Evolutionary conservation across 2,329 filamentous ascomycete genomes (phyloP).

Genomic region (Diaporthe caulivora): DNA sequence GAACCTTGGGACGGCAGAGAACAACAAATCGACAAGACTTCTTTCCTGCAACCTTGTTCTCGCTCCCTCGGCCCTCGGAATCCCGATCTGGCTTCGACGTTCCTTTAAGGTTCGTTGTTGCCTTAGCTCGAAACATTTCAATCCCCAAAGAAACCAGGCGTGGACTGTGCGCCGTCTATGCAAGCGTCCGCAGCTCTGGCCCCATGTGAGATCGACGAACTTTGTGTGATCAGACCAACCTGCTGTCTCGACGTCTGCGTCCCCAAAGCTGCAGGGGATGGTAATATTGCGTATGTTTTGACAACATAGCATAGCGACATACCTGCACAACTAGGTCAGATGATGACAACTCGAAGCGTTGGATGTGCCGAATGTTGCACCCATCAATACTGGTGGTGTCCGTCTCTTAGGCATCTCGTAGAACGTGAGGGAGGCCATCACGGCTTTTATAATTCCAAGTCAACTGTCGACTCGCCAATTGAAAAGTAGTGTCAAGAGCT

Average conservation of each 20-base stretch:
- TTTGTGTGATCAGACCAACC: slow-evolving; percentile 6
- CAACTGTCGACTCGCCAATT: neutral
- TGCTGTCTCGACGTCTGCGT: slow-evolving; percentile 15
- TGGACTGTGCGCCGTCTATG: slow-evolving; percentile 29
- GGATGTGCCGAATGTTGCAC: neutral
- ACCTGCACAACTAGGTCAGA: neutral
- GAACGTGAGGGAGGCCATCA: neutral
- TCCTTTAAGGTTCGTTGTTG: slow-evolving; percentile 31
- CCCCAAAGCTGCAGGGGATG: neutral
- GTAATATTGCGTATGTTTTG: slow-evolving; percentile 5
- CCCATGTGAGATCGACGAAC: slow-evolving; percentile 32
- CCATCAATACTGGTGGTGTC: neutral
- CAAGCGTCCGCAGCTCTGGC: slow-evolving; percentile 8
- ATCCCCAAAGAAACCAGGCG: slow-evolving; percentile 21
- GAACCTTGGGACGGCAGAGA: slow-evolving; percentile 14
- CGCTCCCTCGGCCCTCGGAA: neutral
- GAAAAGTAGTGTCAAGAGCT: neutral
- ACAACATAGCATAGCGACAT: neutral
- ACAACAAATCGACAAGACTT: neutral
- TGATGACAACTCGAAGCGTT: neutral
- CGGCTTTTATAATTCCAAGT: neutral
- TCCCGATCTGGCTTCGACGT: slow-evolving; percentile 4
- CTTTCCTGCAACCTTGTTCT: slow-evolving; percentile 4
- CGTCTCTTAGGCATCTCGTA: neutral
- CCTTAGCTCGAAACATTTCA: slow-evolving; percentile 21